A percentile compares a stretch with the other conserved stretches of the same genome.
These are phyloP conservation scores for Amanita brunnescens DNA, from an alignment of 768 basidiomycete species.

Conservation along the genomic window DNA sequence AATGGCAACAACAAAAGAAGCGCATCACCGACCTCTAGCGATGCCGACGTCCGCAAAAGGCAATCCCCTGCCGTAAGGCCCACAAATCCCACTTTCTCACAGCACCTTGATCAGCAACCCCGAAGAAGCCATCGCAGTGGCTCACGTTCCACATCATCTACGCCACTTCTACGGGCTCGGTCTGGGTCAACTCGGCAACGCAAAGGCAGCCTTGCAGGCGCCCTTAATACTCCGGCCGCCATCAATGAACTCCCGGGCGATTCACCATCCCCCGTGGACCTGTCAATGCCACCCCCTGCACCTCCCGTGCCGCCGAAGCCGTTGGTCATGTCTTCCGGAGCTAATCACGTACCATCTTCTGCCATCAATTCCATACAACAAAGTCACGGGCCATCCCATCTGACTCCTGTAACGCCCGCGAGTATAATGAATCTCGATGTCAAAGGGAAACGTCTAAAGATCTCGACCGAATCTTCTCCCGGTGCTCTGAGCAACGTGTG, in stretches of 20 bases:
- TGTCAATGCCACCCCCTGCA: conserved; percentile 87
- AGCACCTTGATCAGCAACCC: conserved; percentile 10
- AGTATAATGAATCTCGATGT: conserved; percentile 78
- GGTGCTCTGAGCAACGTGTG: background rate
- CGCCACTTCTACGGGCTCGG: conserved; percentile 38
- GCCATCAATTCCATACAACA: background rate
- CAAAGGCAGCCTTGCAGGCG: conserved; percentile 29
- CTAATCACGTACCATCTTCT: background rate
- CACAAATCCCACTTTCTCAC: conserved; percentile 14
- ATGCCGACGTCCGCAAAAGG: conserved; percentile 44
- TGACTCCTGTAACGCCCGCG: conserved; percentile 86
- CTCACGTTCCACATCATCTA: conserved; percentile 51
- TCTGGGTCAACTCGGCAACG: conserved; percentile 28
- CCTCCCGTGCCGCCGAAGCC: conserved; percentile 19
- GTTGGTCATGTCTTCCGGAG: background rate
- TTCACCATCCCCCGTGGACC: conserved; percentile 82
- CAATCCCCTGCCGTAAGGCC: conserved; percentile 42
- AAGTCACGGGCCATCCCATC: conserved; percentile 17
- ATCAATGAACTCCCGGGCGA: conserved; percentile 32
- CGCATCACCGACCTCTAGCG: conserved; percentile 50
- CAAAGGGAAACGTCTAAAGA: conserved; percentile 20
- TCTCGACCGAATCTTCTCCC: conserved; percentile 6
- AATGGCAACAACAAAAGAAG: conserved; percentile 40
- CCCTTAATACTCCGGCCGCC: background rate
- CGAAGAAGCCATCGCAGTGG: conserved; percentile 25